Evolutionary conservation across 352 stramenopile genomes (phyloP), one percentile per base, ranked within the genome.

Genomic region (Phytophthora megakarya): DNA sequence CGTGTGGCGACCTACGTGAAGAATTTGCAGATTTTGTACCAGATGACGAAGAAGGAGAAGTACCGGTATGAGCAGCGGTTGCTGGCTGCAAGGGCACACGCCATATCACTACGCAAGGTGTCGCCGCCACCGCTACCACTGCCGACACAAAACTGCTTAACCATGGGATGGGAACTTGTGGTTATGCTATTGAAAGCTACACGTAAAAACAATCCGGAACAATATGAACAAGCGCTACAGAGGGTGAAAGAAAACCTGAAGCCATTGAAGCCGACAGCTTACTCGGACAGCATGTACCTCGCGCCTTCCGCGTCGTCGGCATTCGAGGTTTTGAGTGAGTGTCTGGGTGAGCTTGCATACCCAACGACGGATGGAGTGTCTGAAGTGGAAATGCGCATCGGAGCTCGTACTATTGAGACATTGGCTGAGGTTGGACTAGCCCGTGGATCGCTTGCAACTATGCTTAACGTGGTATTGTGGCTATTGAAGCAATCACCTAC

Each of bases 271-370:
- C 85, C 87, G 0, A 92, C 84, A 25, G 72, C 83, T 9, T 96
- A 96, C 48, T 65, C 85, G 0, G 87, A 96, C 48, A 89, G 84
- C 51, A 89, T 92, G 79, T 96, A 96, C 53, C 67, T 96, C 15
- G 81, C 85, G 0, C 84, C 83, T 13, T 93, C 85, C 1, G 85
- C 85, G 4, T 81, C 82, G 10, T 65, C 76, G 16, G 85, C 85
- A 16, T 96, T 94, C 54, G 87, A 93, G 47, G 35, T 80, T 23
- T 62, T 96, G 15, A 88, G 84, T 45, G 81, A 92, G 19, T 93
- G 84, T 32, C 63, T 96, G 19, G 72, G 71, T 5, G 67, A 80
- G 3, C 59, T 93, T 19, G 80, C 83, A 5, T 54, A 48, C 16
- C 40, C 33, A 6, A 21, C n/a, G n/a, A 28, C 35, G 5, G 48